phyloP scores from a whole-genome alignment of 2,329 filamentous ascomycete species.

The Monilinia polystroma region DNA sequence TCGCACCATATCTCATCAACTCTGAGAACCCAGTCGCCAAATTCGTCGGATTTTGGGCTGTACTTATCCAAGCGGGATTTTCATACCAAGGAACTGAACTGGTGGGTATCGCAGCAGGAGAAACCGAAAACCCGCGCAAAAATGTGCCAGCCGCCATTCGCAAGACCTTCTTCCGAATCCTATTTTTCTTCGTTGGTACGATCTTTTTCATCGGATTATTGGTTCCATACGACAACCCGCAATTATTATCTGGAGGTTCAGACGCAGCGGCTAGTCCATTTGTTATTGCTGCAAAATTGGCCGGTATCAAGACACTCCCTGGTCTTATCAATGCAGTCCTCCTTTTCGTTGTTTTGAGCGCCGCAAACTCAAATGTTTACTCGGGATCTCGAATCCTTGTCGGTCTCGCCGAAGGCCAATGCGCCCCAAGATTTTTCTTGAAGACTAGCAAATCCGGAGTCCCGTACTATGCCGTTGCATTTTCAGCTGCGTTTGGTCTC shows the following conservation, averaged over 20 bases:
- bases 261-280: constrained; percentile 50
- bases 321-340: constrained; percentile 62
- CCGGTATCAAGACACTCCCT: constrained; percentile 54
- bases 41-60: constrained; percentile 64
- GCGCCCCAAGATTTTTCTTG: constrained; percentile 57
- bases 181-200: constrained; percentile 50
- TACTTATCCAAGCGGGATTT: constrained; percentile 50
- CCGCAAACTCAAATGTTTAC: constrained; percentile 59
- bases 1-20: constrained; percentile 61
- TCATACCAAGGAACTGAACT: constrained; percentile 63
- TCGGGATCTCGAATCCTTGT: constrained; percentile 58
- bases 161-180: constrained; percentile 62
- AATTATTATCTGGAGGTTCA: constrained; percentile 53
- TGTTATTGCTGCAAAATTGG: constrained; percentile 61
- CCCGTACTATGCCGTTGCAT: constrained; percentile 53
- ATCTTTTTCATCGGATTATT: constrained; percentile 58
- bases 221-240: constrained; percentile 54
- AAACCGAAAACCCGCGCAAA: constrained; percentile 61
- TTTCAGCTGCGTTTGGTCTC: constrained; percentile 58
- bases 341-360: constrained; percentile 57
- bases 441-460: constrained; percentile 50
- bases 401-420: constrained; percentile 52
- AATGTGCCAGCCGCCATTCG: constrained; percentile 62
- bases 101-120: constrained; percentile 65
- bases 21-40: constrained; percentile 46